phyloP scores from a whole-genome alignment of 441 rosid species.

The Aquilaria agallochum region DNA sequence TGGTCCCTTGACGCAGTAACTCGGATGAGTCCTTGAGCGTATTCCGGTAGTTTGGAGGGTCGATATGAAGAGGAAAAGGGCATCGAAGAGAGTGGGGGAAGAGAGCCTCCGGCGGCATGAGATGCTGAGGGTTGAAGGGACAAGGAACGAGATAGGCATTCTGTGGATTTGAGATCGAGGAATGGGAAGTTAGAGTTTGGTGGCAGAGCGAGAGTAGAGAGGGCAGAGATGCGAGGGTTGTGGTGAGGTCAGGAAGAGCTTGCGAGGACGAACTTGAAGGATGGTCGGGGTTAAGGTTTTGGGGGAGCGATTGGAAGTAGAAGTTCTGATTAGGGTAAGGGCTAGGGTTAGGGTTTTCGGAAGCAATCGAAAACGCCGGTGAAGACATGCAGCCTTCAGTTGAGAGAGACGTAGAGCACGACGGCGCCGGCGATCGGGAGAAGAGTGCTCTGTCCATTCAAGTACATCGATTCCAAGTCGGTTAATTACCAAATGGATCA shows the following conservation, averaged over 20 bases:
- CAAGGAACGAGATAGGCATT: slow-evolving; percentile 40
- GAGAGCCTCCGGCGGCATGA: slow-evolving; percentile 67
- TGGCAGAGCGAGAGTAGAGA: slow-evolving; percentile 42
- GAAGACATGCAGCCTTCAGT: slow-evolving; percentile 13
- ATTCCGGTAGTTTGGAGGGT: slow-evolving; percentile 40
- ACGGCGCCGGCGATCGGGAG: no score
- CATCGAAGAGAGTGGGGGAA: slow-evolving; percentile 71
- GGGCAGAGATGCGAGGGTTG: slow-evolving; percentile 46
- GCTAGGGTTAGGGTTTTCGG: slow-evolving; percentile 24
- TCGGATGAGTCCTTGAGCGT: slow-evolving; percentile 28
- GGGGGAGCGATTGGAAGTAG: slow-evolving; percentile 19
- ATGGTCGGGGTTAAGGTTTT: slow-evolving; percentile 16
- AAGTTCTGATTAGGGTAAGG: slow-evolving; percentile 16
- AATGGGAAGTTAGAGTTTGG: slow-evolving; percentile 35
- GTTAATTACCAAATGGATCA: no score
- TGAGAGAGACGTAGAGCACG: background rate
- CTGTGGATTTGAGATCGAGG: slow-evolving; percentile 22
- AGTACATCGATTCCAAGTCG: no score
- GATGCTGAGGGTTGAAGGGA: slow-evolving; percentile 62
- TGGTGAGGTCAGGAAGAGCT: slow-evolving; percentile 33
- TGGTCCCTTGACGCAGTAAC: slow-evolving; percentile 5
- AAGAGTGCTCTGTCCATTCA: no score
- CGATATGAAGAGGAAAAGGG: slow-evolving; percentile 38
- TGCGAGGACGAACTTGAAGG: slow-evolving; percentile 8
- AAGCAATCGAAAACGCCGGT: slow-evolving; percentile 18